phyloP scores from a whole-genome alignment of 2,329 filamentous ascomycete species.

The Fonsecaea pugnacius region DNA sequence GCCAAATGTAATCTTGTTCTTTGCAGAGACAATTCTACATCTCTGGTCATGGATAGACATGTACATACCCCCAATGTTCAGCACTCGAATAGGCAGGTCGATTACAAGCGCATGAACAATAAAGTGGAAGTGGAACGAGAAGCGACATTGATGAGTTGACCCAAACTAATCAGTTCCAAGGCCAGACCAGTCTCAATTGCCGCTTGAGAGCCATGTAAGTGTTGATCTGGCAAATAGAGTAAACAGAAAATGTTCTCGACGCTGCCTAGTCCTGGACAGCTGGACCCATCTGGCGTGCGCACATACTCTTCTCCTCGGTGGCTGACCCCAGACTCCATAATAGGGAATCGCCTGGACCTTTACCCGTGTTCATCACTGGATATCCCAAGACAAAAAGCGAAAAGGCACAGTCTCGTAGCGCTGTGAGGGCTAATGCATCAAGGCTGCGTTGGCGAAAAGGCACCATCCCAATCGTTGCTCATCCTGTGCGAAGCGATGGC shows the following conservation, averaged over 20 bases:
- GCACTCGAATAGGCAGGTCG: neutral
- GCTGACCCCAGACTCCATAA: neutral
- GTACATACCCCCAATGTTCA: neutral
- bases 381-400: slow-evolving; percentile 14
- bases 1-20: neutral
- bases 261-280: neutral
- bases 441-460: slow-evolving; percentile 10
- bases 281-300: neutral
- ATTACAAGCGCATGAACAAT: neutral
- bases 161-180: neutral
- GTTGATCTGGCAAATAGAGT: neutral
- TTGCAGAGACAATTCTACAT: neutral
- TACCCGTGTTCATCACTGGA: slow-evolving; percentile 14
- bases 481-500: neutral
- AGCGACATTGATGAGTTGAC: neutral
- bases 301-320: neutral
- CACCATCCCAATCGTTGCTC: neutral
- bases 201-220: neutral
- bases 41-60: neutral
- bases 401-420: slow-evolving; percentile 9
- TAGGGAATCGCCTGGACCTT: slow-evolving; percentile 2
- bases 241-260: neutral
- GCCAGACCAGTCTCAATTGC: neutral
- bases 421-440: slow-evolving; percentile 15
- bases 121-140: neutral